Base-by-base conservation (phyloP, 805 yeast species). In the Nakazawaea anatomiae region DNA sequence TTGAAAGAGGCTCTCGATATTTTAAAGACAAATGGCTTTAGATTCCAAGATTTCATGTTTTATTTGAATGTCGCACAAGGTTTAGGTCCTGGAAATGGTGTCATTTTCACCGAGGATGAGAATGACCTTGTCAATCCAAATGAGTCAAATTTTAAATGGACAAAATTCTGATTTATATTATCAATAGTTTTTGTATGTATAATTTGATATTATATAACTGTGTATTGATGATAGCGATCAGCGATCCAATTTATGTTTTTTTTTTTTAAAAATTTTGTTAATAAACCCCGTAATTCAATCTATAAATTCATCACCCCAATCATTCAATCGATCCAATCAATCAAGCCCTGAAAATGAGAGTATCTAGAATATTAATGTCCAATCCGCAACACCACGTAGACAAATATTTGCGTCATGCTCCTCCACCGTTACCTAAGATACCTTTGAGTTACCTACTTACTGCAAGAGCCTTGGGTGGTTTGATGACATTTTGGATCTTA, bases 401-500 rank as follows among this genome's bases (percentile, higher is more conserved):
- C 6, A 51, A 46, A 50, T 67, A 65, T 52, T 51, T 60, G 6
- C 64, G 65, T 59, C 88, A 83, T 58, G 86, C 87, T 10, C 77
- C 77, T 25, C 79, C 81, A 36, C 80, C 86, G 43, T 74, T 74
- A 53, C 92, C 94, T 34, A 83, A 85, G 58, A 82, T 81, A 18
- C 79, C 82, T 40, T 70, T 77, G 2, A 68, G 76, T 41, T 77
- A 83, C 60, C 75, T 78, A 52, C 5, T 45, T 12, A 75, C 83
- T 25, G 77, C 88, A 44, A 84, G 85, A 59, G 65, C 76, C 25
- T 74, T 89, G 42, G 96, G 96, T 9, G 96, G 92, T 39, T 76
- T 90, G 49, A 84, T 87, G 88, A 87, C 94, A 87, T 89, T 87
- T 69, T 89, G 92, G 87, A 77, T 89, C 55, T 75, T 89, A 62